Conservation (phyloP, 768 basidiomycete genomes). For the Leccinum uliginosum region DNA sequence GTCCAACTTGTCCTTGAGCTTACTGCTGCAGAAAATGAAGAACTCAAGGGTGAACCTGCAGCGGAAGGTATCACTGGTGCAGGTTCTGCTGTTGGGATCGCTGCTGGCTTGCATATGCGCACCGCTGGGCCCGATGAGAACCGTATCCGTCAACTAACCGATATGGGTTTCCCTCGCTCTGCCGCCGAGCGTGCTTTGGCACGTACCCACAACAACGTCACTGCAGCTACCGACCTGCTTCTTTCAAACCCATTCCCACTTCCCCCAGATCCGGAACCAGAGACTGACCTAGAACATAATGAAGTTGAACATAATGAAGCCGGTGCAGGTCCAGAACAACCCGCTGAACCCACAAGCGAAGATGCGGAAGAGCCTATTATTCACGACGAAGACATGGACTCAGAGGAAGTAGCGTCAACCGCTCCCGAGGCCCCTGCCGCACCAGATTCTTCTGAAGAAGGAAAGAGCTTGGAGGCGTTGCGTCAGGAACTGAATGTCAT, state of each 20-base stretch:
- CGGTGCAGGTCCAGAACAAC: conserved; percentile 19
- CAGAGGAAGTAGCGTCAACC: conserved; percentile 18
- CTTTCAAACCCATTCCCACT: conserved; percentile 78
- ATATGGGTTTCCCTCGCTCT: conserved; percentile 96
- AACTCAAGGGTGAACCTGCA: conserved; percentile 45
- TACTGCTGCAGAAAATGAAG: conserved; percentile 78
- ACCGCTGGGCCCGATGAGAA: conserved; percentile 64
- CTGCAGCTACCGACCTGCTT: conserved; percentile 82
- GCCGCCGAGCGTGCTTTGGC: conserved; percentile 80
- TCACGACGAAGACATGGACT: conserved; percentile 27
- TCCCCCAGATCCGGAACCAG: conserved; percentile 51
- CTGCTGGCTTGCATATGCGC: conserved; percentile 31
- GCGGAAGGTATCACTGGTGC: conserved; percentile 32
- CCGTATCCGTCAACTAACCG: conserved; percentile 76
- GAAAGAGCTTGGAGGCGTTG: conserved; percentile 59
- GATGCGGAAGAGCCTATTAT: conserved; percentile 20
- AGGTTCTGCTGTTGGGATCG: conserved; percentile 28
- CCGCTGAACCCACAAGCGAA: conserved; percentile 28
- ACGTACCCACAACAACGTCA: conserved; percentile 85
- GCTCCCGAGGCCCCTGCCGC: conserved; percentile 13
- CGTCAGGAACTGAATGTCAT: conserved; percentile 59
- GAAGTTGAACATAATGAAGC: conserved; percentile 16
- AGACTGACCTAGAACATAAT: conserved; percentile 18
- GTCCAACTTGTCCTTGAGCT: conserved; percentile 79
- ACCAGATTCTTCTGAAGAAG: conserved; percentile 13